Evolutionary conservation across 192 early-diverging fungal species (phyloP).

Genomic region (Umbelopsis ramanniana): DNA sequence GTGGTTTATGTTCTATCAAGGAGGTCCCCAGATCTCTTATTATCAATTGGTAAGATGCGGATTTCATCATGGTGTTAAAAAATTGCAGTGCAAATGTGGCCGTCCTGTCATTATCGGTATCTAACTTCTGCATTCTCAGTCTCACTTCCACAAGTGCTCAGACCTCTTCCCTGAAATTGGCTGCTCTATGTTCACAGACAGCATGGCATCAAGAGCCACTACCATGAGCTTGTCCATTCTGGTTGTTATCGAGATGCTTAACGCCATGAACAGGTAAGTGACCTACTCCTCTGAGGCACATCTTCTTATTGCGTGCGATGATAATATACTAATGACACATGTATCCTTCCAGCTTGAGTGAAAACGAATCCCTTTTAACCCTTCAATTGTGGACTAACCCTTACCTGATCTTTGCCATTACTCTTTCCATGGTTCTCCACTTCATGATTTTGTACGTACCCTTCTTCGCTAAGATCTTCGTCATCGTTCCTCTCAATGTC

Average conservation of each 20-base stretch:
- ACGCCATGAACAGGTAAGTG: slow-evolving; percentile 89
- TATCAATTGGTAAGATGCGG: slow-evolving; percentile 73
- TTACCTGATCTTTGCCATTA: slow-evolving; percentile 83
- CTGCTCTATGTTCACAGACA: slow-evolving; percentile 88
- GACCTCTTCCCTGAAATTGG: slow-evolving; percentile 90
- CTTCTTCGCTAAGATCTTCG: slow-evolving; percentile 92
- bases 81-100: neutral
- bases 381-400: slow-evolving; percentile 92
- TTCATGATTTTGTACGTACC: slow-evolving; percentile 98
- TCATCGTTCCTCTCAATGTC: slow-evolving; percentile 83
- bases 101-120: slow-evolving; percentile 5
- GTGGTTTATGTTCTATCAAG: slow-evolving; percentile 95
- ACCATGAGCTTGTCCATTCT: slow-evolving; percentile 95
- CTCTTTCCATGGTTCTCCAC: slow-evolving; percentile 91
- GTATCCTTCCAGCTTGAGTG: slow-evolving; percentile 65
- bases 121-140: slow-evolving; percentile 47
- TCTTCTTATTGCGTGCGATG: neutral
- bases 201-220: slow-evolving; percentile 83
- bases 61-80: neutral
- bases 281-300: neutral
- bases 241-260: slow-evolving; percentile 98
- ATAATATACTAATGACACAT: neutral
- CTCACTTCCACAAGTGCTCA: slow-evolving; percentile 92
- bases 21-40: slow-evolving; percentile 89
- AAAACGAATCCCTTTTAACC: slow-evolving; percentile 92